phyloP scores from a whole-genome alignment of 495 filamentous ascomycete genomes.

The Penicillium herquei region DNA sequence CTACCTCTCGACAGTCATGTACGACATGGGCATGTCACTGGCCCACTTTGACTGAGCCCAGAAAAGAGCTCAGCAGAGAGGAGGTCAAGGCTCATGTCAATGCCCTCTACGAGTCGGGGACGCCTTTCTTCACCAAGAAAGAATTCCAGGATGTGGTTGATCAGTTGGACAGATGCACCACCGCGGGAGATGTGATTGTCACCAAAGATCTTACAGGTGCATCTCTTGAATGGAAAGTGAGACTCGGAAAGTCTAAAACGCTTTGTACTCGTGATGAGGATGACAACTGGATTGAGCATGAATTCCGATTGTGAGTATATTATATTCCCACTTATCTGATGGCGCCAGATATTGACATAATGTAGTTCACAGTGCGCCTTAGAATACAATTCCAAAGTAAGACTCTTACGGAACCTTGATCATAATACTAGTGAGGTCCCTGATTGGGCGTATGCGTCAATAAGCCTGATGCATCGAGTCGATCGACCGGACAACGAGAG shows the following conservation, averaged over 20 bases:
- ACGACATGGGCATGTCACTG: not conserved
- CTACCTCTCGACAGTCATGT: not conserved
- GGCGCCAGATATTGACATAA: no score
- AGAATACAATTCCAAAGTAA: no score
- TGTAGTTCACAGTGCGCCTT: no score
- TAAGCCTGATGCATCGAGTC: not conserved
- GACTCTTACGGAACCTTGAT: no score
- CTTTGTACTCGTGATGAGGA: not conserved
- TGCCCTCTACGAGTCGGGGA: not conserved
- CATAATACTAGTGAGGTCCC: not conserved
- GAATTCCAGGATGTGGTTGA: not conserved
- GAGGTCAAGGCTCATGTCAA: not conserved
- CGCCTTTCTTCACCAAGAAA: not conserved
- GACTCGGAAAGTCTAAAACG: not conserved
- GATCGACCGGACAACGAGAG: not conserved
- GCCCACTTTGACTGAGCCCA: not conserved
- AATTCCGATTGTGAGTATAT: no score
- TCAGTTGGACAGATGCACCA: not conserved
- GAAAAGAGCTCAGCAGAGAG: not conserved
- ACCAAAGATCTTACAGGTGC: slow-evolving; percentile 3
- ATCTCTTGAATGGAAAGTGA: slow-evolving; percentile 1
- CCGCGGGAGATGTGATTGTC: not conserved
- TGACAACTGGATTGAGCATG: not conserved
- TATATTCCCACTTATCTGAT: no score
- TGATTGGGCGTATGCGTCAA: not conserved